Evolutionary conservation across 306 rosid species (phyloP).

Genomic region (Echinosophora koreensis): DNA sequence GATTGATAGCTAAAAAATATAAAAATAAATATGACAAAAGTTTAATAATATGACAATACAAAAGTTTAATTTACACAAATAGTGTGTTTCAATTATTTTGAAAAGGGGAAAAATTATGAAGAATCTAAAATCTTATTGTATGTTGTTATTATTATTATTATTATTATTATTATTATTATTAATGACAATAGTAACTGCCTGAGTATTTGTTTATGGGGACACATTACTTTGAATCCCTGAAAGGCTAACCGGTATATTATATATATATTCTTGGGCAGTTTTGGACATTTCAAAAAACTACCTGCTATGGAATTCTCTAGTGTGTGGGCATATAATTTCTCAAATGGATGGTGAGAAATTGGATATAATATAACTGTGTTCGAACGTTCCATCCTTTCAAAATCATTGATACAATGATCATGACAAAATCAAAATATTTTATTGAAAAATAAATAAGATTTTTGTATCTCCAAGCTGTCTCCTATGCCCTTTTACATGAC

Average conservation of each 20-base stretch:
- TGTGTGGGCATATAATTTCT: not conserved
- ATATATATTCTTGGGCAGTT: not conserved
- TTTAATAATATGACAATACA: too few relatives aligned
- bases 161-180: not conserved
- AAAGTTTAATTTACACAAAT: too few relatives aligned
- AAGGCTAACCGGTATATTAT: not conserved
- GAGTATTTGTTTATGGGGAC: not conserved
- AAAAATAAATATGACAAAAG: too few relatives aligned
- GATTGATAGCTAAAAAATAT: too few relatives aligned
- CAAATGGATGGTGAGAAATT: not conserved
- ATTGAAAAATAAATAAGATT: not conserved
- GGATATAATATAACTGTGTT: not conserved
- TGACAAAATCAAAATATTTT: not conserved
- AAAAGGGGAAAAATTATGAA: not conserved
- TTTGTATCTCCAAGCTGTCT: slow-evolving; percentile 8
- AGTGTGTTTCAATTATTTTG: not conserved
- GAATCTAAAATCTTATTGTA: not conserved
- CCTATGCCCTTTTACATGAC: not conserved
- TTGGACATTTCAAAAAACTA: not conserved
- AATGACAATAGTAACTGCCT: not conserved
- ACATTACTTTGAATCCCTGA: not conserved
- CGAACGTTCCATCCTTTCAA: not conserved
- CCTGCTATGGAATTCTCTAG: not conserved
- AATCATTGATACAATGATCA: not conserved
- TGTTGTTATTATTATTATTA: too few relatives aligned